Evolutionary conservation across 257 asterid genomes (phyloP), one percentile per base, ranked within the genome.

Genomic region (Echium plantagineum): DNA sequence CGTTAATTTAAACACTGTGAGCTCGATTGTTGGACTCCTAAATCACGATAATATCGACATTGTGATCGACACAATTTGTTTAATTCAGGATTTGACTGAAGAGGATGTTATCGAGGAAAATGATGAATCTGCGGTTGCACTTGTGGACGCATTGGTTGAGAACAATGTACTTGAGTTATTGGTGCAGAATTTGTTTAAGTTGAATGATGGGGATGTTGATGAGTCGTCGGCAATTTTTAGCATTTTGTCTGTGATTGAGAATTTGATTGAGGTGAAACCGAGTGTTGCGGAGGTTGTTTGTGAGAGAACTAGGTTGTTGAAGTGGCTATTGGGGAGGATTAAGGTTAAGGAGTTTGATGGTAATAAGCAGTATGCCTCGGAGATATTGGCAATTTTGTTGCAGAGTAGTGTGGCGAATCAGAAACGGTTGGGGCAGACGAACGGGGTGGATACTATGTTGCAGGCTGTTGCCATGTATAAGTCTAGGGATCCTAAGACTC

Each of bases 391-490:
- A 7, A 93, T 93, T 73, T 71, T 89, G 81, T 48, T 93, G 86
- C 98, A 93, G 81, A 84, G 78, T 57, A 86, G 94, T 61, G 63
- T 62, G 6, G 83, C 65, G 13, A 93, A 89, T 73, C 97, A 93
- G 85, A 89, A 84, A 81, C 77, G 89, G 74, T 77, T 93, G 58
- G 99, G 99, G 20, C 94, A 84, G 74, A 84, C 86, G 95, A 93
- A 93, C 70, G 99, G 99, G 2, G 95, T 93, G 59, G 99, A 93
- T 51, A 84, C 94, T 0, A 65, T 86, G 76, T 78, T 93, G 78
- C 97, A 93, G 81, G 98, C 97, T 0, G 96, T 93, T 51, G 98
- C 98, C 1, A 74, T 81, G 90, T 93, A 93, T 63, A 93, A 93
- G 79, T 86, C 96, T 0, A 89, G 64, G 85, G 98, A 93, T 68